A percentile compares a stretch with the other conserved stretches of the same genome.
Conservation (phyloP, 164 flowering plant species). For the Liquidambar formosana region DNA sequence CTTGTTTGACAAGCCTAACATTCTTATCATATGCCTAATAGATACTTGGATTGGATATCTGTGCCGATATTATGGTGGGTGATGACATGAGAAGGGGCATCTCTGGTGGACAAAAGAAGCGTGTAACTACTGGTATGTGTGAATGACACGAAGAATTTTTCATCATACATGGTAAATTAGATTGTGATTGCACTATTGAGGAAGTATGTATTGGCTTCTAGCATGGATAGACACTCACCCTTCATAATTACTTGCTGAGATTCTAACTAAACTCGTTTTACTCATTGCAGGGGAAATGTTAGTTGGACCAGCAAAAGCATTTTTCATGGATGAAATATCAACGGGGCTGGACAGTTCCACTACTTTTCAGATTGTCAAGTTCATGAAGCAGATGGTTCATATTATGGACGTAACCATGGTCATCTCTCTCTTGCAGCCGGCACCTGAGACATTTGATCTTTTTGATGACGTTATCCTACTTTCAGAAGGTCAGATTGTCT, state of each 20-base stretch:
- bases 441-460: conserved; percentile 59
- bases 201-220: too few relatives aligned
- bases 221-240: too few relatives aligned
- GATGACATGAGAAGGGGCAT: conserved; percentile 65
- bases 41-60: conserved; percentile 64
- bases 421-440: conserved; percentile 65
- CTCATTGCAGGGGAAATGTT: conserved; percentile 54
- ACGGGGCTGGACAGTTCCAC: conserved; percentile 70
- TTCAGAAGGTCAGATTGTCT: conserved; percentile 58
- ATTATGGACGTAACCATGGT: conserved; percentile 59
- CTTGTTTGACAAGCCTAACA: too few relatives aligned
- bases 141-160: conserved; percentile 22
- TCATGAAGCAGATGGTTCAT: conserved; percentile 61
- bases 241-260: too few relatives aligned
- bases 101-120: conserved; percentile 70
- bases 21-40: conserved; percentile 15
- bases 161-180: too few relatives aligned
- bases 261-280: too few relatives aligned
- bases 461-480: conserved; percentile 60
- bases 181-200: too few relatives aligned
- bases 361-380: conserved; percentile 56
- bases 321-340: conserved; percentile 72
- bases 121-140: conserved; percentile 60
- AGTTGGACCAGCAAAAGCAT: conserved; percentile 63
- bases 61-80: conserved; percentile 60